Conservation (phyloP, 345 rosid genomes). For the Carallia brachiata region DNA sequence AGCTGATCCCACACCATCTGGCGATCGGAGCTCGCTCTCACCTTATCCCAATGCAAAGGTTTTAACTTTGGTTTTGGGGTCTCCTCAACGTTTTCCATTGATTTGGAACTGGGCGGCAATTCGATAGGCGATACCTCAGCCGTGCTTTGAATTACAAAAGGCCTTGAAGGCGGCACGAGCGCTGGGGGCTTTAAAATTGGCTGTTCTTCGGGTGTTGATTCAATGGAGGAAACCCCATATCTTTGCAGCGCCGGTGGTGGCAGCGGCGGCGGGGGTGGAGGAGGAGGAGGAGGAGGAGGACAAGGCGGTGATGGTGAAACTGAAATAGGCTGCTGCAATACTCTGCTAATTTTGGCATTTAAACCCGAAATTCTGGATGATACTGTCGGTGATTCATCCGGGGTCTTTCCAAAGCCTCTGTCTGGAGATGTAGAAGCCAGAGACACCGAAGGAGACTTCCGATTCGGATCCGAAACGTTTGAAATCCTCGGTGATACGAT, state of each 20-base stretch:
- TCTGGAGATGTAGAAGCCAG: slow-evolving; percentile 56
- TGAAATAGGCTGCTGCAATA: slow-evolving; percentile 31
- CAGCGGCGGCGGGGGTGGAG: slow-evolving; percentile 7
- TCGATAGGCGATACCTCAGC: slow-evolving; percentile 41
- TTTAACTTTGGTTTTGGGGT: slow-evolving; percentile 69
- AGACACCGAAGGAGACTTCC: slow-evolving; percentile 38
- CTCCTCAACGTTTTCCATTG: slow-evolving; percentile 37
- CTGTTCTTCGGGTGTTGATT: slow-evolving; percentile 35
- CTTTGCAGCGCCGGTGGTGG: slow-evolving; percentile 27
- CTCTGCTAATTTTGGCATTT: slow-evolving; percentile 24
- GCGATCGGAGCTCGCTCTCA: slow-evolving; percentile 95
- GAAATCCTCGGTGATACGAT: slow-evolving; percentile 21
- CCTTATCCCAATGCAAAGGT: slow-evolving; percentile 95
- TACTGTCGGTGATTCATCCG: slow-evolving; percentile 36
- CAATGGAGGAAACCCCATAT: slow-evolving; percentile 34
- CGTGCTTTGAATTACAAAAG: slow-evolving; percentile 49
- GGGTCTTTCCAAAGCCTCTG: slow-evolving; percentile 27
- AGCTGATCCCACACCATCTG: slow-evolving; percentile 96
- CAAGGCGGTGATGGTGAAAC: slow-evolving; percentile 34
- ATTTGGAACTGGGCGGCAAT: slow-evolving; percentile 33
- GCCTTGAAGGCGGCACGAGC: slow-evolving; percentile 63
- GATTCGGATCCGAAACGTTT: slow-evolving; percentile 31
- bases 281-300: slow-evolving; percentile 39
- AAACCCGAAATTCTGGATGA: slow-evolving; percentile 30
- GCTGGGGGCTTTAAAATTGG: slow-evolving; percentile 55